Conservation (phyloP, 495 filamentous ascomycete species). For the Penicillium waksmanii region DNA sequence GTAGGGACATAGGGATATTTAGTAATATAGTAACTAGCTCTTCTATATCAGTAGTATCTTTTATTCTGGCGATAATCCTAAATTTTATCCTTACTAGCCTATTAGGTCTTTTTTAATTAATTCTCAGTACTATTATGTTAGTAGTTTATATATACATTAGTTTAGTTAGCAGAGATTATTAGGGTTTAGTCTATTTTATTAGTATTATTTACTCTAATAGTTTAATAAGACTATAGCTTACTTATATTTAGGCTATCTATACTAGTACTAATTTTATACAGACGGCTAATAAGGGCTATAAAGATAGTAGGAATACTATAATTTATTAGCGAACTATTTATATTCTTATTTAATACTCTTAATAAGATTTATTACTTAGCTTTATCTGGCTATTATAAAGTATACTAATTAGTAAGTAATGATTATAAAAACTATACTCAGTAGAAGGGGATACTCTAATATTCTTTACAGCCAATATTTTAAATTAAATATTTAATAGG, state of each 20-base stretch:
- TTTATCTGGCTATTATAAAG: not conserved
- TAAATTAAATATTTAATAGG: too few species aligned
- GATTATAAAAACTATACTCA: too few species aligned
- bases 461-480: too few species aligned
- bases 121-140: not conserved
- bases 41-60: not conserved
- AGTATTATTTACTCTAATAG: not conserved
- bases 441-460: too few species aligned
- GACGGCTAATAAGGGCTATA: not conserved
- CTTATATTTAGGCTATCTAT: not conserved
- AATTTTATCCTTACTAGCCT: not conserved
- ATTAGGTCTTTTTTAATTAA: not conserved
- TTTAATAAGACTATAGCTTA: not conserved
- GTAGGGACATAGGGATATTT: not conserved
- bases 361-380: not conserved
- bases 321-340: not conserved
- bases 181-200: not conserved
- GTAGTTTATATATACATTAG: not conserved
- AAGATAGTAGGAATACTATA: not conserved
- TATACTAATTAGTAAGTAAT: too few species aligned
- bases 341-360: not conserved
- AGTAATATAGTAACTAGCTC: not conserved
- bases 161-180: not conserved
- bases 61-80: not conserved
- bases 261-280: not conserved